Base-by-base conservation (phyloP, 2,329 filamentous ascomycete species). In the Colletotrichum euphorbiae region DNA sequence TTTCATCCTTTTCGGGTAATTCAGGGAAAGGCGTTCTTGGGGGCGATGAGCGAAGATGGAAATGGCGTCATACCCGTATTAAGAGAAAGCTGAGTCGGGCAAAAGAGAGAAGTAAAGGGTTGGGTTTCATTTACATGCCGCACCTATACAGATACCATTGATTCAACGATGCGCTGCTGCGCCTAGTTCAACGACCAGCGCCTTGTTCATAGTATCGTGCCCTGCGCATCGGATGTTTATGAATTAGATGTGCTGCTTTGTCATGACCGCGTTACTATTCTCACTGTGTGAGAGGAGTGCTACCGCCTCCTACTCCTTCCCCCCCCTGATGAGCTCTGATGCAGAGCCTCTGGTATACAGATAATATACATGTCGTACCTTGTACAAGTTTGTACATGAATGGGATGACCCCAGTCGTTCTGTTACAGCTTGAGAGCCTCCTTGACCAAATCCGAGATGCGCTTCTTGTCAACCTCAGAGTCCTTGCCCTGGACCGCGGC, bases 381-480 rank as follows among this genome's bases (percentile, higher is more conserved):
- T 42, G 17, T 59, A 48, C 42, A 59, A 4, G 36, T 43, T 65
- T 43, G 52, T 36, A 45, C 36, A 51, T 50, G 31, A 11, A 11
- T 28, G 13, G 13, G 40, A 12, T 38, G 15, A n/a, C n/a, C n/a
- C 33, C 12, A 46, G 13, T 50, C 31, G 3, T 48, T 54, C 13
- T 60, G 40, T 54, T 59, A 52, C 7, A 33, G 63, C 58, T 54
- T 63, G 21, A 69, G 43, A 33, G 75, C 73, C 74, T 88, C 81
- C 79, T 90, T 90, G 56, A 92, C 87, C 72, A 90, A 78, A 73
- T 81, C 86, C 4, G 84, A 85, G 54, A 94, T 80, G 71, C 86
- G 83, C 59, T 83, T 84, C 78, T 84, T 88, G 75, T 93, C 87
- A 40, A 92, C 84, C 75, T 93, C 87, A 42, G 92, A 84, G 43